Evolutionary conservation across 2,329 filamentous ascomycete species (phyloP).

Genomic region (Grosmannia clavigera): DNA sequence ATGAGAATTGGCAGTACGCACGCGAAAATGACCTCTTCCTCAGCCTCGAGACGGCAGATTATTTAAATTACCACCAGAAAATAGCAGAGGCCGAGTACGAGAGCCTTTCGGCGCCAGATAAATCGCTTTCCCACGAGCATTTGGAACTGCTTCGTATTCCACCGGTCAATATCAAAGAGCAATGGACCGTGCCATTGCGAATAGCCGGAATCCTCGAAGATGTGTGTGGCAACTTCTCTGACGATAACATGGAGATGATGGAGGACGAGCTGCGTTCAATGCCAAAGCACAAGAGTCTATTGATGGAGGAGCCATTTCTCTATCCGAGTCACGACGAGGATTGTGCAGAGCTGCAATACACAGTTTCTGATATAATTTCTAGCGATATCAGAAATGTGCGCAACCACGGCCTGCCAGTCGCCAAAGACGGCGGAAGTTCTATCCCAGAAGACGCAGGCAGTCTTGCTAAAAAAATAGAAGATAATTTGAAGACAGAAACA

Average conservation of each 20-base stretch:
- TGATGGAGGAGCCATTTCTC: conserved; percentile 6
- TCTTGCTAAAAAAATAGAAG: not conserved
- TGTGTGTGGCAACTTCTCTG: not conserved
- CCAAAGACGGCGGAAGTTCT: not conserved
- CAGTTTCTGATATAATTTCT: not conserved
- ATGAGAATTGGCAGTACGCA: conserved; percentile 4
- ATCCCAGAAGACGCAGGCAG: not conserved
- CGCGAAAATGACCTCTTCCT: conserved; percentile 4
- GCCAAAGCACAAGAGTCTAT: not conserved
- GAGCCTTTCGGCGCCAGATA: not conserved
- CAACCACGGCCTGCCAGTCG: not conserved
- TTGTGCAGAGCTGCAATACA: conserved; percentile 3
- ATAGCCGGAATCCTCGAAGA: conserved; percentile 2
- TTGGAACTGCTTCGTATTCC: conserved; percentile 1
- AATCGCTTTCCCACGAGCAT: not conserved
- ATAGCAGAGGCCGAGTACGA: not conserved
- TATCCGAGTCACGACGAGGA: conserved; percentile 4
- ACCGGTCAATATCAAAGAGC: not conserved
- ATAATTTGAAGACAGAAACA: not conserved
- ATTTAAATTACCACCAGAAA: conserved; percentile 1
- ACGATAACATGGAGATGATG: not conserved
- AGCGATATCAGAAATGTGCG: not conserved
- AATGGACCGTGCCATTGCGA: conserved; percentile 5
- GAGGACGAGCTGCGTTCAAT: not conserved
- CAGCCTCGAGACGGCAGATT: conserved; percentile 1